Conservation (phyloP, 495 filamentous ascomycete species). For the Jackrogersella minutella region DNA sequence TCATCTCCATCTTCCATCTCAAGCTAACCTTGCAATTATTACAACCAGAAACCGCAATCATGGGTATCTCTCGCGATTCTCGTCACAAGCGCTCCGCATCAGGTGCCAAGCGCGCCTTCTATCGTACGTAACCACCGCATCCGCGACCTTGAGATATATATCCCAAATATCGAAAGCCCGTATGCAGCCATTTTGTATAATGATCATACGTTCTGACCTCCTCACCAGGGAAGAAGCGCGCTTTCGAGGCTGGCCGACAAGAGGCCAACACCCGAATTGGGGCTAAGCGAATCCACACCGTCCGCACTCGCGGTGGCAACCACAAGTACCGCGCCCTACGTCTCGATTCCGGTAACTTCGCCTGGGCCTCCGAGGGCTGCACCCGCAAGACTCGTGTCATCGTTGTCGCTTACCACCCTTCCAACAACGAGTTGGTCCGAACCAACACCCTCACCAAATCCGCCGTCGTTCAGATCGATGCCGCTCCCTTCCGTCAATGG, state of each 20-base stretch:
- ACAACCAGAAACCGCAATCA: slow-evolving; percentile 60
- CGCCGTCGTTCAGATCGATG: slow-evolving; percentile 98
- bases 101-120: slow-evolving; percentile 94
- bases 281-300: slow-evolving; percentile 96
- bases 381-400: slow-evolving; percentile 99
- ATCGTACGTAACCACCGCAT: slow-evolving; percentile 65
- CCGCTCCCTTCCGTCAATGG: slow-evolving; percentile 98
- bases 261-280: slow-evolving; percentile 99
- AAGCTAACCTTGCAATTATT: slow-evolving; percentile 29
- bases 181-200: slow-evolving; percentile 47
- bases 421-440: slow-evolving; percentile 99
- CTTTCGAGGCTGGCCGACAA: slow-evolving; percentile 99
- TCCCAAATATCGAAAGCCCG: slow-evolving; percentile 63
- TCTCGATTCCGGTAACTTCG: slow-evolving; percentile 99
- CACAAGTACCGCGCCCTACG: slow-evolving; percentile 99
- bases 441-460: slow-evolving; percentile 99
- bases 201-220: slow-evolving; percentile 69
- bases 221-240: slow-evolving; percentile 79
- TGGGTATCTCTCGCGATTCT: slow-evolving; percentile 99
- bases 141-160: slow-evolving; percentile 31
- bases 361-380: slow-evolving; percentile 96
- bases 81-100: slow-evolving; percentile 98
- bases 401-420: slow-evolving; percentile 95
- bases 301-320: slow-evolving; percentile 98
- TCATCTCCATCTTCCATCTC: slow-evolving; percentile 16